Conservation (phyloP, 495 filamentous ascomycete species). For the Penicillium daleae region DNA sequence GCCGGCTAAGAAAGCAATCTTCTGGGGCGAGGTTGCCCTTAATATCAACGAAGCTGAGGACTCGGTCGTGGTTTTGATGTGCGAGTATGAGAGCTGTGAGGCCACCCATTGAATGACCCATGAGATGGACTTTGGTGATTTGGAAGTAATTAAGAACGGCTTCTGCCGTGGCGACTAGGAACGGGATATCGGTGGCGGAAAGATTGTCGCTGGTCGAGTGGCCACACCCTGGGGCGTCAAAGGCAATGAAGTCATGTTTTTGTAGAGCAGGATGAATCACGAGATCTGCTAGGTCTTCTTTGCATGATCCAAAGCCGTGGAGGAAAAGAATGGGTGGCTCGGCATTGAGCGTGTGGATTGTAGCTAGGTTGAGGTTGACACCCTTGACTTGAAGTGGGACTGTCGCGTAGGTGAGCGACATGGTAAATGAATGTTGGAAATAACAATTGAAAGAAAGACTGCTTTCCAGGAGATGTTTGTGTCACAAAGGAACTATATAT, state of each 20-base stretch:
- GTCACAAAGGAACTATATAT: neutral
- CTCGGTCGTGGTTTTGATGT: conserved; percentile 14
- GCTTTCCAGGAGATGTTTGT: neutral
- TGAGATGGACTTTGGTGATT: conserved; percentile 30
- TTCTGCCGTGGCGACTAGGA: conserved; percentile 32
- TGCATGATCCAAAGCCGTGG: conserved; percentile 38
- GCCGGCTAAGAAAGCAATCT: conserved; percentile 37
- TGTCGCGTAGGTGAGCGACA: conserved; percentile 20
- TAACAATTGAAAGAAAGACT: neutral
- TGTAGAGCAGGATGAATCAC: conserved; percentile 21
- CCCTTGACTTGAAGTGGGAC: conserved; percentile 24
- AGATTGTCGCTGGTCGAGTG: conserved; percentile 24
- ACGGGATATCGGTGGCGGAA: conserved; percentile 31
- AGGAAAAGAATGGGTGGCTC: conserved; percentile 32
- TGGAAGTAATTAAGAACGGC: conserved; percentile 26
- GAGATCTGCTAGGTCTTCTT: conserved; percentile 37
- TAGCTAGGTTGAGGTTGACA: conserved; percentile 27
- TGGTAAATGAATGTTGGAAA: neutral
- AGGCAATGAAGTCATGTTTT: conserved; percentile 31
- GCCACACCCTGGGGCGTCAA: conserved; percentile 36
- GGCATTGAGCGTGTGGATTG: conserved; percentile 23
- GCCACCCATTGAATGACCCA: conserved; percentile 39
- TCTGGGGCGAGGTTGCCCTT: conserved; percentile 38
- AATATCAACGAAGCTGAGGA: conserved; percentile 39
- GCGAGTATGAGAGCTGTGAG: conserved; percentile 31